These are phyloP conservation scores for Pilobolus umbonatus DNA, from an alignment of 192 early-diverging fungal genomes.

Conservation along the genomic window DNA sequence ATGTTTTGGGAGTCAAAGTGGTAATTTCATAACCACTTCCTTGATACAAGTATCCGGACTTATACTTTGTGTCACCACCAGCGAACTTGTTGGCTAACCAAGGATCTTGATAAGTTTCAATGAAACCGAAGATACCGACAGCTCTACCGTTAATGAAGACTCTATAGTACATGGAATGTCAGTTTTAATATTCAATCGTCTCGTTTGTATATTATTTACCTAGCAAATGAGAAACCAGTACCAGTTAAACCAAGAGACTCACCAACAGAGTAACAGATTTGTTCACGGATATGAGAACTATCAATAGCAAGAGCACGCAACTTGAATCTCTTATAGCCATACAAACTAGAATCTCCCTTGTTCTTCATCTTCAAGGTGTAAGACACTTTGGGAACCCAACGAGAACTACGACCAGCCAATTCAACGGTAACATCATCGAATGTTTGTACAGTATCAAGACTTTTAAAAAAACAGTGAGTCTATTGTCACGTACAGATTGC, in stretches of 20 bases:
- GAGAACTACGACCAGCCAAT: slow-evolving; percentile 12
- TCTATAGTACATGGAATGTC: slow-evolving; percentile 8
- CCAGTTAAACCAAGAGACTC: background rate
- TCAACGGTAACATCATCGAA: background rate
- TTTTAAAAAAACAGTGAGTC: background rate
- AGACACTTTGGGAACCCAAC: slow-evolving; percentile 15
- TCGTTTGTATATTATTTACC: slow-evolving; percentile 2
- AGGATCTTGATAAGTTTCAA: slow-evolving; percentile 5
- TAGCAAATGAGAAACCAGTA: slow-evolving; percentile 1
- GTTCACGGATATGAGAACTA: slow-evolving; percentile 7
- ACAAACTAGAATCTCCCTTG: background rate
- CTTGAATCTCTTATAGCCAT: slow-evolving; percentile 4
- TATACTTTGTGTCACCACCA: background rate
- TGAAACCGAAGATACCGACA: slow-evolving; percentile 4
- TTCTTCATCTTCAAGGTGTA: slow-evolving; percentile 5
- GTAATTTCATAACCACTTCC: background rate
- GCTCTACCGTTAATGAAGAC: slow-evolving; percentile 7
- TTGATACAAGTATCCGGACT: slow-evolving; percentile 7
- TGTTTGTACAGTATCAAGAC: background rate
- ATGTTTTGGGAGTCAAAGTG: too few relatives aligned
- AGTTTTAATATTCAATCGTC: too few relatives aligned
- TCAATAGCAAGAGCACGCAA: slow-evolving; percentile 13
- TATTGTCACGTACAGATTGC: background rate
- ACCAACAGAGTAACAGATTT: background rate
- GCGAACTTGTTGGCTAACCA: background rate